These are phyloP conservation scores for Amanita phalloides DNA, from an alignment of 768 basidiomycete genomes.

Conservation along the genomic window DNA sequence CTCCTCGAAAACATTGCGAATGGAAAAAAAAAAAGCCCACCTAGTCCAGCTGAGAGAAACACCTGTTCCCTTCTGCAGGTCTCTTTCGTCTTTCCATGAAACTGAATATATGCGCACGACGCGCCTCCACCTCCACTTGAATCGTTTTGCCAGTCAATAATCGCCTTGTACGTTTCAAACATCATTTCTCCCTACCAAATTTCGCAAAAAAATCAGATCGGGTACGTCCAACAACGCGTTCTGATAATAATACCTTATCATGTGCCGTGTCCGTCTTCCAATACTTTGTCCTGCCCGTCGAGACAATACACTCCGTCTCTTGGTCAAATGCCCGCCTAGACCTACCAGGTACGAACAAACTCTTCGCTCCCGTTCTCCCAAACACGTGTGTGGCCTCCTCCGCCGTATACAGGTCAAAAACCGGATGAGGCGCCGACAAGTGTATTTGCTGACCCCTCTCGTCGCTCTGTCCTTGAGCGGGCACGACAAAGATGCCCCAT, in stretches of 20 bases:
- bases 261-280: slow-evolving; percentile 38
- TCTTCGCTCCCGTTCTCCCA: slow-evolving; percentile 24
- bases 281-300: slow-evolving; percentile 15
- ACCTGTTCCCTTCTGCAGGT: slow-evolving; percentile 28
- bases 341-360: slow-evolving; percentile 31
- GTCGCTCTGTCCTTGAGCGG: background rate
- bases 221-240: no score
- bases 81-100: slow-evolving; percentile 32
- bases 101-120: slow-evolving; percentile 34
- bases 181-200: slow-evolving; percentile 30
- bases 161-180: slow-evolving; percentile 26
- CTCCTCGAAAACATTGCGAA: background rate
- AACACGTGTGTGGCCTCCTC: slow-evolving; percentile 32
- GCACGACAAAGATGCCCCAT: slow-evolving; percentile 4
- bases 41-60: slow-evolving; percentile 36
- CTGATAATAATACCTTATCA: slow-evolving; percentile 20
- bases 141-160: slow-evolving; percentile 28
- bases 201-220: background rate
- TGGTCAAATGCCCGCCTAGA: slow-evolving; percentile 21
- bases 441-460: slow-evolving; percentile 13
- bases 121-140: slow-evolving; percentile 12
- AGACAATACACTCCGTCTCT: slow-evolving; percentile 22
- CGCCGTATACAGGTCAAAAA: slow-evolving; percentile 25
- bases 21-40: slow-evolving; percentile 15
- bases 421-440: slow-evolving; percentile 35